Evolutionary conservation across 2,329 filamentous ascomycete genomes (phyloP).

Genomic region (Pestalotiopsis sp.): DNA sequence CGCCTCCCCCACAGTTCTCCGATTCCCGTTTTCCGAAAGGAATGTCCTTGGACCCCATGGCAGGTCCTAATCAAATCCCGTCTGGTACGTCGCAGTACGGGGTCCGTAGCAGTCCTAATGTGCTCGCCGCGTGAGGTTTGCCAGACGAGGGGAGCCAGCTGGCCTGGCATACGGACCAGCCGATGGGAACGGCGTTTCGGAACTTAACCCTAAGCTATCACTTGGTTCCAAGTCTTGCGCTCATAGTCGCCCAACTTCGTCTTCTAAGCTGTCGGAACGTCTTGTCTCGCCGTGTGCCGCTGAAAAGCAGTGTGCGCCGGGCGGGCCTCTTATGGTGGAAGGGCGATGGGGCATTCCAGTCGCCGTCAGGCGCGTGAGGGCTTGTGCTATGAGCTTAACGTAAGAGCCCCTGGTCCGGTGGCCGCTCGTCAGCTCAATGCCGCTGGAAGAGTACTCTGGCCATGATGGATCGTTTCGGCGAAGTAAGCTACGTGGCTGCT

Average conservation of each 20-base stretch:
- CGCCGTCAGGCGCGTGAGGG: conserved; percentile 57
- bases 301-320: conserved; percentile 52
- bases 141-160: conserved; percentile 44
- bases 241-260: conserved; percentile 69
- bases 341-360: conserved; percentile 60
- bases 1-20: conserved; percentile 83
- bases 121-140: conserved; percentile 51
- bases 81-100: conserved; percentile 61
- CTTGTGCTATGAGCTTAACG: conserved; percentile 73
- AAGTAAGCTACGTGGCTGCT: conserved; percentile 22
- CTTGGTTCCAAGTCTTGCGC: conserved; percentile 77
- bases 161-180: conserved; percentile 41
- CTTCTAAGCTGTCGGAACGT: conserved; percentile 59
- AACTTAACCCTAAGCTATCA: conserved; percentile 94
- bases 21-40: conserved; percentile 71
- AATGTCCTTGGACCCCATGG: conserved; percentile 59
- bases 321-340: conserved; percentile 46
- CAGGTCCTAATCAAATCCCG: conserved; percentile 31
- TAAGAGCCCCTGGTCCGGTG: conserved; percentile 73
- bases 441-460: conserved; percentile 67
- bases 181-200: conserved; percentile 67
- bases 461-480: conserved; percentile 35
- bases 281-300: conserved; percentile 43
- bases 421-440: conserved; percentile 73
- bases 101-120: conserved; percentile 59